phyloP scores from a whole-genome alignment of 2,329 filamentous ascomycete genomes.

The Colletotrichum incanum region DNA sequence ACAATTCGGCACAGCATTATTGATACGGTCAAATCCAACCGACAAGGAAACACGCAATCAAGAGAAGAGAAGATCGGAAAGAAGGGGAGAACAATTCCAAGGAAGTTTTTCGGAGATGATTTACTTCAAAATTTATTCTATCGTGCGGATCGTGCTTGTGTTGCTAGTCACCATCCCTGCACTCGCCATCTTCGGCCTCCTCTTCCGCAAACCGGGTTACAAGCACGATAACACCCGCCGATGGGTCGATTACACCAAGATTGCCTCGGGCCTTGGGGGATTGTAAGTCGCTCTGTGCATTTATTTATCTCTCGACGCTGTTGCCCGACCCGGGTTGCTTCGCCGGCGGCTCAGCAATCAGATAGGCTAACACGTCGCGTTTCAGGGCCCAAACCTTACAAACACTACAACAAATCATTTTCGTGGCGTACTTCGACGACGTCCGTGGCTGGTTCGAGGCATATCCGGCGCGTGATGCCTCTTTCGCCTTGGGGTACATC shows the following conservation, averaged over 20 bases:
- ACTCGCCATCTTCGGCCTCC: not conserved
- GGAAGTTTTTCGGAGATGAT: not conserved
- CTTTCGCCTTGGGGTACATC: not conserved
- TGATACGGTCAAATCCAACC: not conserved
- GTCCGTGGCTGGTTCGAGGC: not conserved
- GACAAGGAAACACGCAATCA: not conserved
- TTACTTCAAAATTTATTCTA: too few relatives aligned
- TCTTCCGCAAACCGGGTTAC: conserved; percentile 17
- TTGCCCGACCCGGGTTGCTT: too few relatives aligned
- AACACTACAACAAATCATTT: not conserved
- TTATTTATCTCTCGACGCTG: too few relatives aligned
- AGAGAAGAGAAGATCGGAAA: not conserved
- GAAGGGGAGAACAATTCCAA: not conserved
- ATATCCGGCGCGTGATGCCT: not conserved
- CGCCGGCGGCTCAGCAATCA: too few relatives aligned
- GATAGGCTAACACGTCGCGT: not conserved
- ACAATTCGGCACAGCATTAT: not conserved
- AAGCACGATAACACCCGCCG: conserved; percentile 22
- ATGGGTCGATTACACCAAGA: conserved; percentile 23
- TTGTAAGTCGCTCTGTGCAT: not conserved
- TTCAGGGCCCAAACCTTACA: not conserved
- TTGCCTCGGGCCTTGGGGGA: not conserved
- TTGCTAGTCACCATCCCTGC: not conserved
- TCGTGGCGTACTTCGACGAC: not conserved
- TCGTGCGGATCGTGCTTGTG: not conserved